A percentile compares a stretch with the other conserved stretches of the same genome.
phyloP scores from a whole-genome alignment of 257 asterid genomes.

The Craterostigma plantagineum region DNA sequence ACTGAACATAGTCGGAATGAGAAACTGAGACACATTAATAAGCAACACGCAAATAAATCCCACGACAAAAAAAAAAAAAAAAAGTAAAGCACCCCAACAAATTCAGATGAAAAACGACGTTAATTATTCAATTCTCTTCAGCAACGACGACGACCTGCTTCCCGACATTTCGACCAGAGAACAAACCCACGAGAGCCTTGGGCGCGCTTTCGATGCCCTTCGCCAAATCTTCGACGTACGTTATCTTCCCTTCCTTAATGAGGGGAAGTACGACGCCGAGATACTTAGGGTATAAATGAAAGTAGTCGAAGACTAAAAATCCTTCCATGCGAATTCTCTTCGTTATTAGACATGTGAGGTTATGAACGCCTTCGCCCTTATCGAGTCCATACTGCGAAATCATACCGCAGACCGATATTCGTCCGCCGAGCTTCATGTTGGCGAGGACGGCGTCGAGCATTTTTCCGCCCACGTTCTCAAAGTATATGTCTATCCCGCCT shows the following conservation, averaged over 20 bases:
- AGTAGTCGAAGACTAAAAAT: conserved; percentile 14
- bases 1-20: too few relatives aligned
- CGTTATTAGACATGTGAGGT: conserved; percentile 11
- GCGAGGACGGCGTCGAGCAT: conserved; percentile 33
- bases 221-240: conserved; percentile 17
- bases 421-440: conserved; percentile 23
- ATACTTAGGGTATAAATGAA: conserved; percentile 18
- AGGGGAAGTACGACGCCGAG: conserved; percentile 17
- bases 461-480: conserved; percentile 36
- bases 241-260: conserved; percentile 19
- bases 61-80: too few relatives aligned
- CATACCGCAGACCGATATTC: conserved; percentile 31
- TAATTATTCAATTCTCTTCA: too few relatives aligned
- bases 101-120: too few relatives aligned
- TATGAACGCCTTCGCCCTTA: conserved; percentile 13
- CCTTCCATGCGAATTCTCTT: conserved; percentile 28
- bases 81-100: too few relatives aligned
- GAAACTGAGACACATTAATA: too few relatives aligned
- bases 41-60: too few relatives aligned
- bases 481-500: conserved; percentile 31
- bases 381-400: conserved; percentile 29
- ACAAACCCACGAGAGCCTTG: too few relatives aligned
- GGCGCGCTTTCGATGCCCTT: too few relatives aligned
- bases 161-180: too few relatives aligned
- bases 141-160: background rate